Evolutionary conservation across 441 rosid genomes (phyloP).

Genomic region (Euphorbia celastroides): DNA sequence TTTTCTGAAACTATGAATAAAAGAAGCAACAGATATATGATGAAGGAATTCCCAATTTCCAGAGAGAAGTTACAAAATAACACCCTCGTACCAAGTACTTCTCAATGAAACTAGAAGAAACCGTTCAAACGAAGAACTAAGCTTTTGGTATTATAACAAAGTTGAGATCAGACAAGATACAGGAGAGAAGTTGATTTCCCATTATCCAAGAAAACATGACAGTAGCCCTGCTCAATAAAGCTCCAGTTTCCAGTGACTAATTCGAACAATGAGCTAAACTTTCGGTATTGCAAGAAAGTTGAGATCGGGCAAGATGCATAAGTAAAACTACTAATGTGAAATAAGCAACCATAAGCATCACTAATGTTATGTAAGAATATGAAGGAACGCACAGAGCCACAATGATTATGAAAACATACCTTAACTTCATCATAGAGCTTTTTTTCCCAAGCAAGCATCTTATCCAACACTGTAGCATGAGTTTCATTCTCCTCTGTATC

Average conservation of each 20-base stretch:
- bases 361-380: neutral
- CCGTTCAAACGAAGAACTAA: no score
- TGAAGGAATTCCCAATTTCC: no score
- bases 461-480: conserved; percentile 92
- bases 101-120: no score
- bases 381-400: neutral
- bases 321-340: neutral
- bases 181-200: no score
- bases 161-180: no score
- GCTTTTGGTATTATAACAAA: no score
- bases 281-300: neutral
- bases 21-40: no score
- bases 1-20: no score
- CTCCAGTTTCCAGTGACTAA: neutral
- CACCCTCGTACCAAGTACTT: no score
- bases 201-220: no score
- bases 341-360: neutral
- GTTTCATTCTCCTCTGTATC: conserved; percentile 79
- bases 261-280: neutral
- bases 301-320: neutral
- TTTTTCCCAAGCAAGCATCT: conserved; percentile 94
- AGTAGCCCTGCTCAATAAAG: neutral
- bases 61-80: no score
- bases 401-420: conserved; percentile 35
- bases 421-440: conserved; percentile 96